Conservation (phyloP, 176 grass and related monocot species). For the Ampelocalamus luodianensis region DNA sequence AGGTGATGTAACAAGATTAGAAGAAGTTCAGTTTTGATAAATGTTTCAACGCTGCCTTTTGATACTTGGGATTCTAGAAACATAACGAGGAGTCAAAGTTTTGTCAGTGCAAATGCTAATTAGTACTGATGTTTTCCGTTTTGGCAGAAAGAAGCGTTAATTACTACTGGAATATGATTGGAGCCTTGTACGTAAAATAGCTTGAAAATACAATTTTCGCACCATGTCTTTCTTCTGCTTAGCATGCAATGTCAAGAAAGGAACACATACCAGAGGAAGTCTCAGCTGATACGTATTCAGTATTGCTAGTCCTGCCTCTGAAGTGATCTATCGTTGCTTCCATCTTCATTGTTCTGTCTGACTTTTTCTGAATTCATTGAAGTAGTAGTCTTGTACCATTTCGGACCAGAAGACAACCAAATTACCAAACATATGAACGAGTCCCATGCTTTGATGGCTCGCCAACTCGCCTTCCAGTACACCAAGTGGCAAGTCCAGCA, state of each 20-base stretch:
- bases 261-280: not conserved
- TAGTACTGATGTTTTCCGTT: not conserved
- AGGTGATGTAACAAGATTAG: not conserved
- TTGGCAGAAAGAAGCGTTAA: not conserved
- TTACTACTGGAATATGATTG: not conserved
- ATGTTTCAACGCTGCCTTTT: not conserved
- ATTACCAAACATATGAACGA: not conserved
- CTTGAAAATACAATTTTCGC: not conserved
- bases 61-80: slow-evolving; percentile 34
- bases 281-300: not conserved
- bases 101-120: slow-evolving; percentile 14
- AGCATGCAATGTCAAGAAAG: slow-evolving; percentile 16
- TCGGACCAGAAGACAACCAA: not conserved
- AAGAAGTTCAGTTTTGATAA: not conserved
- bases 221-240: not conserved
- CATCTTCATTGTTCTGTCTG: not conserved
- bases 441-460: not conserved
- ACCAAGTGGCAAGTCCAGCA: not conserved
- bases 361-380: slow-evolving; percentile 18
- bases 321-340: not conserved
- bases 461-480: not conserved
- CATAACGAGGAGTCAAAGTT: slow-evolving; percentile 9
- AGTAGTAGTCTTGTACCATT: not conserved
- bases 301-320: not conserved
- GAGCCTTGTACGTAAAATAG: not conserved